phyloP scores from a whole-genome alignment of 805 yeast species.

The Tetrapisispora fleetii region DNA sequence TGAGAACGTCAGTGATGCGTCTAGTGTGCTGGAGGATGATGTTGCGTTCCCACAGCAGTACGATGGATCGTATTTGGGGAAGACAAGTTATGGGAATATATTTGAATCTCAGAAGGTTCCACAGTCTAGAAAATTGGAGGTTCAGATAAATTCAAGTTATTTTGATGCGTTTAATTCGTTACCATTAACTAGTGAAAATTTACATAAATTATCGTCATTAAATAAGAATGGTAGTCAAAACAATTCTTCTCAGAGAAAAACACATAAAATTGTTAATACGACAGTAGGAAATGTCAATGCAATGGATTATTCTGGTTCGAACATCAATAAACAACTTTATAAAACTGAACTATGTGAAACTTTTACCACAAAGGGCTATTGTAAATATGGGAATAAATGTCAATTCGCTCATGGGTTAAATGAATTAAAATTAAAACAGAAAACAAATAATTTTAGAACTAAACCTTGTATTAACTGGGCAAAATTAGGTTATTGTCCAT shows the following conservation, averaged over 20 bases:
- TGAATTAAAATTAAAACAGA: conserved; percentile 60
- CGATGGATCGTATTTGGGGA: neutral
- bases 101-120: neutral
- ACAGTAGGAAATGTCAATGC: neutral
- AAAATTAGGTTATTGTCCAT: conserved; percentile 71
- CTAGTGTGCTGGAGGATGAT: neutral
- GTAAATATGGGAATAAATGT: conserved; percentile 87
- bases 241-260: too few relatives aligned
- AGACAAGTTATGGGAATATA: too few relatives aligned
- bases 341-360: conserved; percentile 87
- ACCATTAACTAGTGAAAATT: conserved; percentile 27
- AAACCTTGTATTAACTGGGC: conserved; percentile 87
- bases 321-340: conserved; percentile 56
- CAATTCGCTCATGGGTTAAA: conserved; percentile 87
- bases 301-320: neutral
- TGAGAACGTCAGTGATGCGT: conserved; percentile 3
- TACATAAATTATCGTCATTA: conserved; percentile 15
- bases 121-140: conserved; percentile 14
- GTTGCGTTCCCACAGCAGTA: neutral
- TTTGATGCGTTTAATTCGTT: conserved; percentile 12
- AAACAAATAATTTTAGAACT: conserved; percentile 75
- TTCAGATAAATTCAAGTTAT: conserved; percentile 20
- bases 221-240: neutral
- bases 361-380: conserved; percentile 54
- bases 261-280: neutral